Percentiles rank a stretch among this genome's conserved stretches.
Evolutionary conservation across 176 grass and related monocot genomes (phyloP).

Genomic region (Saccharum officinarum): DNA sequence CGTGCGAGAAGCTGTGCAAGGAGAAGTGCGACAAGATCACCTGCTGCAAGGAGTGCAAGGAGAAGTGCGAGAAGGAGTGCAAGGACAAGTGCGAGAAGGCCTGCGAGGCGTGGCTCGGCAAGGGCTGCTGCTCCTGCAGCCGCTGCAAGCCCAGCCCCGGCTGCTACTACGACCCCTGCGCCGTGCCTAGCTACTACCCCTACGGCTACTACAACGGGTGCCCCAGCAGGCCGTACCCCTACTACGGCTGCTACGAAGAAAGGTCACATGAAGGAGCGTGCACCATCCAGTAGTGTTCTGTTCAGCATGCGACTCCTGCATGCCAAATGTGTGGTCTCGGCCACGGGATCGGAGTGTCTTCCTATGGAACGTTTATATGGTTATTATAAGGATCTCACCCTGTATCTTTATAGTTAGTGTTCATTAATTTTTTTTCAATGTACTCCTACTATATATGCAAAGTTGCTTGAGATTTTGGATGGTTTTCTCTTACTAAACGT

Average conservation of each 20-base stretch:
- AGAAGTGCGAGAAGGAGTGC: slow-evolving; percentile 37
- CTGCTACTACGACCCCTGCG: background rate
- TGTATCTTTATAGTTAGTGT: background rate
- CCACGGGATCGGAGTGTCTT: background rate
- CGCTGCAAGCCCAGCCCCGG: background rate
- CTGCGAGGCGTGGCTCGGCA: slow-evolving; percentile 31
- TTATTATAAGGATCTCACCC: background rate
- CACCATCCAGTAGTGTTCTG: slow-evolving; percentile 39
- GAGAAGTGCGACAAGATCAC: slow-evolving; percentile 30
- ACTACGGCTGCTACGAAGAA: slow-evolving; percentile 26
- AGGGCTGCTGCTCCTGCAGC: slow-evolving; percentile 7
- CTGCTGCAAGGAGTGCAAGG: slow-evolving; percentile 43
- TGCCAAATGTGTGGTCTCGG: background rate
- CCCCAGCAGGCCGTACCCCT: background rate
- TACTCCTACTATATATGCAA: background rate
- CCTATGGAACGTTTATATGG: background rate
- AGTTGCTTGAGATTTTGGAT: background rate
- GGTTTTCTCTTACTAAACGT: background rate
- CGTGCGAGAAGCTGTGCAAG: slow-evolving; percentile 47
- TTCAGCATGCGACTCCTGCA: background rate
- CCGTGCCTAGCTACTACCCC: background rate
- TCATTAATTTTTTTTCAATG: background rate
- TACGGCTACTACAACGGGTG: background rate
- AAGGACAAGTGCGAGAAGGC: slow-evolving; percentile 42
- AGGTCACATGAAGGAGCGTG: slow-evolving; percentile 13